These are phyloP conservation scores for Auriscalpium vulgare DNA, from an alignment of 768 basidiomycete species.

Conservation along the genomic window DNA sequence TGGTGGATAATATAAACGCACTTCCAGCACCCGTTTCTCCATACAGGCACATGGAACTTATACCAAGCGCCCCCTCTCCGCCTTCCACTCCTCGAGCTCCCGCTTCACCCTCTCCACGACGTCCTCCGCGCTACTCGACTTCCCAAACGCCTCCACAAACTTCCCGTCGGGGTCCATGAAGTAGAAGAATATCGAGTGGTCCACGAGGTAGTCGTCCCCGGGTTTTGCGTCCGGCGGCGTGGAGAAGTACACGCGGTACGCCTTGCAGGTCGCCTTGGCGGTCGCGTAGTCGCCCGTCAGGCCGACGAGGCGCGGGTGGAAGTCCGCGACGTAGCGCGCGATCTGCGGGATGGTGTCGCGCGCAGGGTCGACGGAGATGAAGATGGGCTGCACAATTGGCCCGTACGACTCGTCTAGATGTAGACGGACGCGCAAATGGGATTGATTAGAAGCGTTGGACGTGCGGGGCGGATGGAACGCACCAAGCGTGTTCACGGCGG, in stretches of 20 bases:
- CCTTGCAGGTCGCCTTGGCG: conserved; percentile 85
- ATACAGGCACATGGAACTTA: conserved; percentile 8
- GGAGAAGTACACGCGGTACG: conserved; percentile 97
- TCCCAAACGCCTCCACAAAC: conserved; percentile 96
- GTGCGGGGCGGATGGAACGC: conserved; percentile 20
- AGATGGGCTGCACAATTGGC: conserved; percentile 75
- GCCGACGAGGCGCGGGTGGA: conserved; percentile 86
- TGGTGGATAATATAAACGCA: no score
- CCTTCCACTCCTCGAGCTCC: conserved; percentile 37
- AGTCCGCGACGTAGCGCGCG: conserved; percentile 66
- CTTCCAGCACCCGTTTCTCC: no score
- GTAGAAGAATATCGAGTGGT: conserved; percentile 96
- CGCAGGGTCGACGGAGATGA: conserved; percentile 95
- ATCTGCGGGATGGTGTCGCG: conserved; percentile 66
- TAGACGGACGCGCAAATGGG: neutral
- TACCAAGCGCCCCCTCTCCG: conserved; percentile 24
- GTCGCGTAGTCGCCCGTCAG: conserved; percentile 80
- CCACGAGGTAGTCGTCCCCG: conserved; percentile 92
- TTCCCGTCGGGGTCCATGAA: conserved; percentile 93
- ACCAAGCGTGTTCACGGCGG: conserved; percentile 69
- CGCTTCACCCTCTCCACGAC: conserved; percentile 56
- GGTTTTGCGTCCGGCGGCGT: conserved; percentile 84
- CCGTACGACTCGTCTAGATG: conserved; percentile 60
- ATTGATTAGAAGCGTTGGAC: neutral
- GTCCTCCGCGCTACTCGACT: conserved; percentile 61